Percentiles rank a stretch among this genome's conserved stretches.
These are phyloP conservation scores for Pythium biforme DNA, from an alignment of 352 stramenopile genomes.

Conservation along the genomic window DNA sequence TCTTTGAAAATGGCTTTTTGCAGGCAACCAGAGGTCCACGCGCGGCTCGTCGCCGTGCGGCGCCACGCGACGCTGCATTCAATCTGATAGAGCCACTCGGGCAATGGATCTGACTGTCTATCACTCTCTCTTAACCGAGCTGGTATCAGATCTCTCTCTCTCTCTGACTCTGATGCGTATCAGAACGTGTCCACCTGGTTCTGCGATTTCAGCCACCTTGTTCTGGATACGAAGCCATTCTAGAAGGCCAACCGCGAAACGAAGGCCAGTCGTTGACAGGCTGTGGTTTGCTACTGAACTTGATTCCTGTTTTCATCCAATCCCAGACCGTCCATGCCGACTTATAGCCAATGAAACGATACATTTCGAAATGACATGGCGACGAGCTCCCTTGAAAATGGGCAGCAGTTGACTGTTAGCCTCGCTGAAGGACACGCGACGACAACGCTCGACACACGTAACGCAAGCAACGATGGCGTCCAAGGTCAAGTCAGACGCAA, in stretches of 20 bases:
- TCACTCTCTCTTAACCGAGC: background rate
- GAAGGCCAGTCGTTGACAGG: conserved; percentile 18
- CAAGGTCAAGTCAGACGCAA: conserved; percentile 60
- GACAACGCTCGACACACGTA: too few species aligned
- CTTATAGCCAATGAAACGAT: conserved; percentile 8
- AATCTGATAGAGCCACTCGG: too few species aligned
- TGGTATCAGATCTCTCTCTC: background rate
- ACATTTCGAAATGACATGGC: conserved; percentile 1
- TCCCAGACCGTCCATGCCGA: background rate
- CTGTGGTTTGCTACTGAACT: too few species aligned
- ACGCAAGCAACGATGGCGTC: conserved; percentile 28
- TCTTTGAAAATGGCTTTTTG: too few species aligned
- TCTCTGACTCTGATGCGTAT: conserved; percentile 8
- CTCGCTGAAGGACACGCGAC: too few species aligned
- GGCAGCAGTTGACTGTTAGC: background rate
- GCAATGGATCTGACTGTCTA: too few species aligned
- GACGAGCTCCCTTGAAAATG: background rate
- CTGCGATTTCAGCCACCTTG: background rate
- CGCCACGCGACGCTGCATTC: conserved; percentile 32
- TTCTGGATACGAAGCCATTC: conserved; percentile 16
- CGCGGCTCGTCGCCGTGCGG: conserved; percentile 54
- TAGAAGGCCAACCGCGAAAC: conserved; percentile 12
- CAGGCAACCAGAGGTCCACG: conserved; percentile 68
- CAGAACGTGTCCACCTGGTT: background rate
- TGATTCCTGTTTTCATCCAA: conserved; percentile 4